Evolutionary conservation across 2,329 filamentous ascomycete species (phyloP).

Genomic region (Diaporthe batatas): DNA sequence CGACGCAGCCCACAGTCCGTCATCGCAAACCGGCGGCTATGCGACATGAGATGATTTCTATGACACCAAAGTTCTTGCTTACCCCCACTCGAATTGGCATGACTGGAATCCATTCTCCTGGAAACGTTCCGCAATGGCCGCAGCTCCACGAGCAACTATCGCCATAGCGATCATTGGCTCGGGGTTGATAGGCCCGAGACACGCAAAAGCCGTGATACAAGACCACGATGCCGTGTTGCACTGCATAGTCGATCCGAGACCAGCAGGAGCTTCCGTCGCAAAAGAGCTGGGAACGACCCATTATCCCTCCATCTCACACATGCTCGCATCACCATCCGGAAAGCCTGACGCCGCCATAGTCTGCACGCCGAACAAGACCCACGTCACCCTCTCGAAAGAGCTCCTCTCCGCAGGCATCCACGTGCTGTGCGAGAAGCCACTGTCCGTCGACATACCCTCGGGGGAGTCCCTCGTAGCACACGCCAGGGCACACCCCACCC

Average conservation of each 20-base stretch:
- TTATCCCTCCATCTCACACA: constrained; percentile 53
- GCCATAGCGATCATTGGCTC: constrained; percentile 50
- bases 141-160: background rate
- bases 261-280: constrained; percentile 44
- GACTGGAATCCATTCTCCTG: background rate
- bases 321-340: constrained; percentile 54
- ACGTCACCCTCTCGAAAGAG: constrained; percentile 63
- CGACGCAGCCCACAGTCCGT: background rate
- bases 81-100: no score
- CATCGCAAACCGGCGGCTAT: no score
- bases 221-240: constrained; percentile 45
- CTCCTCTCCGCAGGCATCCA: constrained; percentile 63
- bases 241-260: constrained; percentile 50
- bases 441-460: constrained; percentile 57
- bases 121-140: background rate
- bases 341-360: constrained; percentile 68
- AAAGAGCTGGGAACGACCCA: constrained; percentile 45
- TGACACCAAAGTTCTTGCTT: no score
- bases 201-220: constrained; percentile 48
- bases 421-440: constrained; percentile 69
- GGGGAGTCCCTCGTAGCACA: constrained; percentile 51
- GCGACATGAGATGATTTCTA: no score
- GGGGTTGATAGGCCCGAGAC: constrained; percentile 50
- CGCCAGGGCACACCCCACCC: constrained; percentile 46
- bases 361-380: constrained; percentile 71